These are phyloP conservation scores for Butyriboletus loyo DNA, from an alignment of 768 basidiomycete species.

Conservation along the genomic window DNA sequence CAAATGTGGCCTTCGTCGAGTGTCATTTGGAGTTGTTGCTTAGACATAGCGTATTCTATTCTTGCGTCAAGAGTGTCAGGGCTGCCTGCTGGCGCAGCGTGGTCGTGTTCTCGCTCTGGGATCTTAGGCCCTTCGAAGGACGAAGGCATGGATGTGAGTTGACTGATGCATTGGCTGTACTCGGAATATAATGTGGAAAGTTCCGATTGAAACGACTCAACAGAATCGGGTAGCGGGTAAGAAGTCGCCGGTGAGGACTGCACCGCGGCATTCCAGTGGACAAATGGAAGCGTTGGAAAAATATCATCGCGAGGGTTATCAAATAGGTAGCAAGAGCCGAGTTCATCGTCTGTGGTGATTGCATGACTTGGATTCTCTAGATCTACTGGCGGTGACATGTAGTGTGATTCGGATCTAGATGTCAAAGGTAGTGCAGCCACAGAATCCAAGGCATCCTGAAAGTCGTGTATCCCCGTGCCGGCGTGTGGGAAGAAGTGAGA, in stretches of 20 bases:
- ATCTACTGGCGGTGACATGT: conserved; percentile 6
- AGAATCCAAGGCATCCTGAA: conserved; percentile 12
- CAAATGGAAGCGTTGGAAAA: conserved; percentile 18
- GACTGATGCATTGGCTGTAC: conserved; percentile 46
- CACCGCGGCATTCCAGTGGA: conserved; percentile 24
- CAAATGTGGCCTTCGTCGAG: conserved; percentile 62
- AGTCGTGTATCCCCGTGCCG: conserved; percentile 6
- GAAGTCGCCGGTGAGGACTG: conserved; percentile 6
- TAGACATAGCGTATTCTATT: conserved; percentile 53
- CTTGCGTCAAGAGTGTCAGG: conserved; percentile 34
- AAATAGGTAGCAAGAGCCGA: conserved; percentile 1
- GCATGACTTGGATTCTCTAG: conserved; percentile 1
- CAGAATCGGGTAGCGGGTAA: conserved; percentile 5
- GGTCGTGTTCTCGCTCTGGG: conserved; percentile 3
- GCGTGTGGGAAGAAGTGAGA: conserved; percentile 13
- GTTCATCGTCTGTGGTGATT: conserved; percentile 6
- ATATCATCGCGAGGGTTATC: conserved; percentile 19
- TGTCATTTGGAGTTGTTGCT: conserved; percentile 56
- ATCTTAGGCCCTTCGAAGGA: conserved; percentile 17
- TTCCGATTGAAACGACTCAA: conserved; percentile 33
- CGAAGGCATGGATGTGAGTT: conserved; percentile 42
- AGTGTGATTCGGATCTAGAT: conserved; percentile 19
- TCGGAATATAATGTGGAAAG: conserved; percentile 49
- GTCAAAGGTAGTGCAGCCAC: not conserved
- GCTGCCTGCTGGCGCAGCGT: not conserved